Evolutionary conservation across 768 basidiomycete species (phyloP), one percentile per base, ranked within the genome.

Genomic region (Sistotremastrum suecicum): DNA sequence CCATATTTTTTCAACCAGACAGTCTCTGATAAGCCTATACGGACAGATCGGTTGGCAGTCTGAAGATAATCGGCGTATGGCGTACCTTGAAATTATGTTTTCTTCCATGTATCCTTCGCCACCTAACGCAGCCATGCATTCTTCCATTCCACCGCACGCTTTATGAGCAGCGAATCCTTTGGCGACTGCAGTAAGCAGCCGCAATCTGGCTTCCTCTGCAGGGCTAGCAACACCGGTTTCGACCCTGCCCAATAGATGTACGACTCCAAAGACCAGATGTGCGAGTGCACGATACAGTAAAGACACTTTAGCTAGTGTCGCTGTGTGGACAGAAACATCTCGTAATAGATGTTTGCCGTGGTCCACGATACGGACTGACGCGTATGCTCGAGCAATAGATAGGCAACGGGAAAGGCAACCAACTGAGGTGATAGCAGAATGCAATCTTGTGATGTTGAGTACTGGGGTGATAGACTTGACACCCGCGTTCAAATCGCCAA

Each of bases 41-140:
- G 29, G 31, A 31, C 33, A 42, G 11, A 32, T 5, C 33, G 29
- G 20, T 4, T 38, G 39, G 10, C 1, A 10, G 34, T 28, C 5
- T 36, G 7, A 11, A 41, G 28, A 37, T 4, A 34, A 7, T 29
- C 6, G 29, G 28, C 37, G 20, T 20, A 37, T 3, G 7, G 49
- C 63, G 48, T 50, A 68, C 65, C 75, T 65, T 6, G 76, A 80
- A 41, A 87, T 74, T 2, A 74, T 76, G 46, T 75, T 83, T 59
- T 88, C 85, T 52, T 83, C 80, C 83, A 87, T 87, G 54, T 86
- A 88, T 0, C 85, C 85, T 41, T 79, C 76, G 1, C 83, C 83
- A 28, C 85, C 84, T 2, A 86, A 62, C 4, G 75, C 66, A 33
- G 75, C 64, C 82, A 87, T 86, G 34, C 79, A 72, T 52, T 84